A percentile compares a stretch with the other conserved stretches of the same genome.
These are phyloP conservation scores for Dorcoceras hygrometricum DNA, from an alignment of 257 asterid species.

Conservation along the genomic window DNA sequence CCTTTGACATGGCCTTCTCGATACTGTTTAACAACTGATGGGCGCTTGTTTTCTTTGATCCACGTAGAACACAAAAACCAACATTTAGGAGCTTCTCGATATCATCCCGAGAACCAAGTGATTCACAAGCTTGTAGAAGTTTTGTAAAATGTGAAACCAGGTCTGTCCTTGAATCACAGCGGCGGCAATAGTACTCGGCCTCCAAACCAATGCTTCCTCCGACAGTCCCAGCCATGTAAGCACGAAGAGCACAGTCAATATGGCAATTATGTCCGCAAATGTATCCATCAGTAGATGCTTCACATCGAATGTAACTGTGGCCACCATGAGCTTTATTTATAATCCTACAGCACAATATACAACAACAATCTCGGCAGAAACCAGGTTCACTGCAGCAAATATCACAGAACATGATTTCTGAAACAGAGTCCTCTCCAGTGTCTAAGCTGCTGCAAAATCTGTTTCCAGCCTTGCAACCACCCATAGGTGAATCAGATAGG, in stretches of 20 bases:
- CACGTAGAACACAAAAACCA: slow-evolving; percentile 49
- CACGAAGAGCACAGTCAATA: slow-evolving; percentile 70
- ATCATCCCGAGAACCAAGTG: slow-evolving; percentile 43
- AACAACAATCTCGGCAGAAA: slow-evolving; percentile 83
- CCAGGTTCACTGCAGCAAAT: slow-evolving; percentile 70
- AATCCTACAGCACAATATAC: slow-evolving; percentile 68
- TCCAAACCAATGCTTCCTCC: slow-evolving; percentile 79
- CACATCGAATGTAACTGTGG: slow-evolving; percentile 59
- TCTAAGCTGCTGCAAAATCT: slow-evolving; percentile 42
- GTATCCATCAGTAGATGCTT: slow-evolving; percentile 43
- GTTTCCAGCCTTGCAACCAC: slow-evolving; percentile 49
- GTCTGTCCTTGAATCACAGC: slow-evolving; percentile 79
- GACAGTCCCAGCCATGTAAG: slow-evolving; percentile 79
- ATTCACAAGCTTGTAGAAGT: slow-evolving; percentile 46
- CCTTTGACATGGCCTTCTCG: slow-evolving; percentile 61
- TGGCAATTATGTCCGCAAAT: slow-evolving; percentile 83
- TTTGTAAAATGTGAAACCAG: slow-evolving; percentile 56
- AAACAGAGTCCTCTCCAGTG: slow-evolving; percentile 31
- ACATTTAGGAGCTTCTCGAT: slow-evolving; percentile 52
- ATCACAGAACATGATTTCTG: slow-evolving; percentile 58
- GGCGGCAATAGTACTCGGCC: slow-evolving; percentile 79
- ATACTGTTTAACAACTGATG: slow-evolving; percentile 46
- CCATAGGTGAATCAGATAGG: slow-evolving; percentile 25
- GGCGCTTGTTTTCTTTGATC: slow-evolving; percentile 48
- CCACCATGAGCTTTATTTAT: slow-evolving; percentile 34